A percentile compares a stretch with the other conserved stretches of the same genome.
These are phyloP conservation scores for Colletotrichum melonis DNA, from an alignment of 2,329 filamentous ascomycete species.

Conservation along the genomic window DNA sequence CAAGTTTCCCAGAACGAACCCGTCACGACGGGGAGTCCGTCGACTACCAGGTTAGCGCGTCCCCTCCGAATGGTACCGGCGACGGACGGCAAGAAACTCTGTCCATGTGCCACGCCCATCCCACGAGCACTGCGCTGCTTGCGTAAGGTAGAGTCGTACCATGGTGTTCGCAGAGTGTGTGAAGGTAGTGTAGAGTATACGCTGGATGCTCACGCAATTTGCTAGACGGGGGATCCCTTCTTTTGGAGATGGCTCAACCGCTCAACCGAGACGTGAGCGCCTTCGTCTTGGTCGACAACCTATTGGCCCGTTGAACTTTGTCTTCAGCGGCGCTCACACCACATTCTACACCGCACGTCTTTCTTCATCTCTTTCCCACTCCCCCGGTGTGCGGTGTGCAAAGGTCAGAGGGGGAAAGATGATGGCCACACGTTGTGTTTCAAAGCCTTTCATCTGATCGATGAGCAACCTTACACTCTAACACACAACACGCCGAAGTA, in stretches of 20 bases:
- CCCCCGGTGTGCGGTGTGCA: constrained; percentile 8
- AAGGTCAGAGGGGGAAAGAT: background rate
- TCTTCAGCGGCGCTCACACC: background rate
- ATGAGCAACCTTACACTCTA: background rate
- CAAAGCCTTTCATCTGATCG: constrained; percentile 27
- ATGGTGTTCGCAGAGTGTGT: no score
- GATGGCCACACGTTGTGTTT: constrained; percentile 20
- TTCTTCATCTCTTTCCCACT: background rate
- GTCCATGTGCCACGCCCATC: background rate
- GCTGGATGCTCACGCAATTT: background rate
- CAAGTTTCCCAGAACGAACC: background rate
- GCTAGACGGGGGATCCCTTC: constrained; percentile 14
- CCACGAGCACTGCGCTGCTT: background rate
- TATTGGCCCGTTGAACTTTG: constrained; percentile 6
- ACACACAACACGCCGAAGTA: background rate
- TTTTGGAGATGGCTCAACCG: constrained; percentile 2
- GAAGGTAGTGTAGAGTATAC: no score
- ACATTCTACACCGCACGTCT: background rate
- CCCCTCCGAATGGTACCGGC: constrained; percentile 14
- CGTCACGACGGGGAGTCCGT: constrained; percentile 23
- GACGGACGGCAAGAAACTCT: background rate
- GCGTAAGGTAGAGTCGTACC: background rate
- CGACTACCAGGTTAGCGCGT: constrained; percentile 21
- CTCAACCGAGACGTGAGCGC: background rate
- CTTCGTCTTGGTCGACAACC: background rate